These are phyloP conservation scores for Pholiota microspora DNA, from an alignment of 768 basidiomycete genomes.

Conservation along the genomic window DNA sequence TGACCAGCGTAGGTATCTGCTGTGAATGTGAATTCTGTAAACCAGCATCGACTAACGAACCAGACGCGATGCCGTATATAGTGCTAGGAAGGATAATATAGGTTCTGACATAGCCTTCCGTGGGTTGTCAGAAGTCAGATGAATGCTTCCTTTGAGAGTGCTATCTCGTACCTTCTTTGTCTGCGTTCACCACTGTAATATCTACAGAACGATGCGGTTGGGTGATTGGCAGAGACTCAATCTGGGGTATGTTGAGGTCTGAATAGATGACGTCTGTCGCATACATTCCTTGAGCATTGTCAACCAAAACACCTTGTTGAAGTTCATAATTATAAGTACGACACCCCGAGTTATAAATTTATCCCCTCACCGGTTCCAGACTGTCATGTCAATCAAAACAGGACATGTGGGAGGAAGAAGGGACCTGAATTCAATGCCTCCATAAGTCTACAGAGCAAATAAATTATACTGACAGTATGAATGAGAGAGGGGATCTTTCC, in stretches of 20 bases:
- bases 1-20: constrained; percentile 50
- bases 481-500: constrained; percentile 33
- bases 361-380: constrained; percentile 45
- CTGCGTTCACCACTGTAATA: constrained; percentile 1
- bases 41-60: constrained; percentile 45
- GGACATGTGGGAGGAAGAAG: neutral
- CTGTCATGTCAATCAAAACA: constrained; percentile 22
- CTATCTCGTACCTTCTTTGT: constrained; percentile 34
- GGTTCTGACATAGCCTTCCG: constrained; percentile 45
- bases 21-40: constrained; percentile 52
- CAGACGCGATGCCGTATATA: constrained; percentile 56
- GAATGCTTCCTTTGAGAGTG: neutral
- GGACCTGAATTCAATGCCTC: neutral
- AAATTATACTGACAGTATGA: constrained; percentile 36
- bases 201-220: constrained; percentile 54
- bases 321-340: neutral
- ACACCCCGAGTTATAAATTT: neutral
- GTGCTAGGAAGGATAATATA: constrained; percentile 55
- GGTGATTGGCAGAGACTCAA: constrained; percentile 42
- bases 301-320: constrained; percentile 20
- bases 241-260: constrained; percentile 43
- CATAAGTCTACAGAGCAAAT: neutral
- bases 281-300: constrained; percentile 42
- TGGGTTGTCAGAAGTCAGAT: neutral
- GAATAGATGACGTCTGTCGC: constrained; percentile 40